A percentile compares a stretch with the other conserved stretches of the same genome.
phyloP scores from a whole-genome alignment of 345 rosid species.

The Melaleuca alternifolia region DNA sequence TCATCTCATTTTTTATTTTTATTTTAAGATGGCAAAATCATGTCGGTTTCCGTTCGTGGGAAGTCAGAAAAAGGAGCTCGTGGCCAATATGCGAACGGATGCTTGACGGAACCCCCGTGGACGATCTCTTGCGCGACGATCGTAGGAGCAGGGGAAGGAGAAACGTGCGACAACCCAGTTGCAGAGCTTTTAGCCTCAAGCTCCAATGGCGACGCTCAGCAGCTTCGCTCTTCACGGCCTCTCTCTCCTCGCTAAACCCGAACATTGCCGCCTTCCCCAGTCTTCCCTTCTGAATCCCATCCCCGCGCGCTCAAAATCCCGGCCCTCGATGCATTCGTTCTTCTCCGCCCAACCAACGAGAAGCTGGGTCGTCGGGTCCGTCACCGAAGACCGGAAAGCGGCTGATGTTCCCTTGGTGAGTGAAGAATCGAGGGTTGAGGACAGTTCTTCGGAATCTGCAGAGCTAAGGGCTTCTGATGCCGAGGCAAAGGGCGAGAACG shows the following conservation, averaged over 20 bases:
- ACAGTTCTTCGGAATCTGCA: slow-evolving; percentile 4
- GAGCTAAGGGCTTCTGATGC: slow-evolving; percentile 5
- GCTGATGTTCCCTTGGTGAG: neutral
- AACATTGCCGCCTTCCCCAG: slow-evolving; percentile 1
- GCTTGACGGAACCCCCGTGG: neutral
- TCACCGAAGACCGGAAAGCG: slow-evolving; percentile 46
- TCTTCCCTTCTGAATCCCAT: neutral
- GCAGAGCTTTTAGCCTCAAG: neutral
- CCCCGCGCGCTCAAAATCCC: neutral
- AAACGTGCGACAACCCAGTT: neutral
- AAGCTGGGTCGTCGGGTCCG: slow-evolving; percentile 30
- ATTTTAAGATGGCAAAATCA: neutral
- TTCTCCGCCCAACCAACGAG: slow-evolving; percentile 2
- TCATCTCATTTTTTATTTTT: neutral
- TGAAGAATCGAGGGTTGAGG: slow-evolving; percentile 5
- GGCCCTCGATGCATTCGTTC: neutral
- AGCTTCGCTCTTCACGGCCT: slow-evolving; percentile 1
- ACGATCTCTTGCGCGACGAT: neutral
- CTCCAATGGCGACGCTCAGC: slow-evolving; percentile 27
- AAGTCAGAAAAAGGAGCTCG: slow-evolving; percentile 1
- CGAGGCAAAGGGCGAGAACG: slow-evolving; percentile 2
- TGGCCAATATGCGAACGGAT: neutral
- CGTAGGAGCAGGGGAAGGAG: neutral
- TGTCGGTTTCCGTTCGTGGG: neutral
- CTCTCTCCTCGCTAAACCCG: neutral